phyloP scores from a whole-genome alignment of 1,139 yeast species.

The Candida dubliniensis region DNA sequence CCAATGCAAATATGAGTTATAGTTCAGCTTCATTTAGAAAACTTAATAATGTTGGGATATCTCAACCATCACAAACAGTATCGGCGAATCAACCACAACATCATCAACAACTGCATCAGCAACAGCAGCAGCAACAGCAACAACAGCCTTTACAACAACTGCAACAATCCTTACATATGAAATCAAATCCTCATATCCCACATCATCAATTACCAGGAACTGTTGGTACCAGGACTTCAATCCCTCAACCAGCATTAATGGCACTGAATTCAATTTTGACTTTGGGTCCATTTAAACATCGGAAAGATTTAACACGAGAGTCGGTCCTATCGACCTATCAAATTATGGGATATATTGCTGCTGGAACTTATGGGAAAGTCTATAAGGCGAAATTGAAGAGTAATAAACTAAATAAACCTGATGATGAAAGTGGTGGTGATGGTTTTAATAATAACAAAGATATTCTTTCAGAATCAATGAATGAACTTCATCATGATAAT shows the following conservation, averaged over 20 bases:
- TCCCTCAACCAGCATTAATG: slow-evolving; percentile 52
- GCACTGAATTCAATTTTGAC: slow-evolving; percentile 70
- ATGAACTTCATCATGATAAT: background rate
- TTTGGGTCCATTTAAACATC: slow-evolving; percentile 66
- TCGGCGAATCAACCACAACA: background rate
- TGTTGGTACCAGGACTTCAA: slow-evolving; percentile 8
- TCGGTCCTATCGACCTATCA: slow-evolving; percentile 81
- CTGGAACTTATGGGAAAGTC: slow-evolving; percentile 97
- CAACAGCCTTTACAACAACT: slow-evolving; percentile 7
- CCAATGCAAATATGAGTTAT: slow-evolving; percentile 9
- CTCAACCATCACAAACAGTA: slow-evolving; percentile 1
- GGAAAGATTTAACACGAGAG: slow-evolving; percentile 69
- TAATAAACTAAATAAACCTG: slow-evolving; percentile 14
- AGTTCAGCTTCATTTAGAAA: slow-evolving; percentile 12
- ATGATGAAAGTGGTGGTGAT: background rate
- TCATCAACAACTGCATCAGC: slow-evolving; percentile 1
- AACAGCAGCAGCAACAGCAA: slow-evolving; percentile 5
- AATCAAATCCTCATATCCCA: background rate
- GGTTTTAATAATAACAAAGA: background rate
- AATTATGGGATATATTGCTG: slow-evolving; percentile 93
- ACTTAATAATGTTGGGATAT: slow-evolving; percentile 7
- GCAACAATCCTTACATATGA: slow-evolving; percentile 3
- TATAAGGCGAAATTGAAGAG: slow-evolving; percentile 72
- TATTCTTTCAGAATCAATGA: slow-evolving; percentile 2
- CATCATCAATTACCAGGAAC: slow-evolving; percentile 1